Percentiles rank a stretch among this genome's conserved stretches.
Conservation (phyloP, 441 rosid species). For the Populus hybrid region DNA sequence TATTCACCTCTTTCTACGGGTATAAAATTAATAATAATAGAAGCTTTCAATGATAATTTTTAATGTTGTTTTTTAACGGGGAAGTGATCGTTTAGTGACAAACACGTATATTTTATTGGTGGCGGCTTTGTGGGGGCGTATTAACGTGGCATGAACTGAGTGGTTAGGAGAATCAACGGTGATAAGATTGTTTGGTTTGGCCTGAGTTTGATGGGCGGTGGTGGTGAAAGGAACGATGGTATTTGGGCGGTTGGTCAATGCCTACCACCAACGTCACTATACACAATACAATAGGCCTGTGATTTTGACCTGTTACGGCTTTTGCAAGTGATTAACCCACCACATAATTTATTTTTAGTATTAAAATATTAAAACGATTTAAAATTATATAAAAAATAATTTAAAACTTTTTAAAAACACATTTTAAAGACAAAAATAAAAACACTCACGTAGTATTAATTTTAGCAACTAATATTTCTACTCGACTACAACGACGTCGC, state of each 20-base stretch:
- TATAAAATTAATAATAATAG: no score
- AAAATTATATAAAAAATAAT: no score
- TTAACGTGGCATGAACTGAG: conserved; percentile 37
- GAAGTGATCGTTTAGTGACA: not conserved
- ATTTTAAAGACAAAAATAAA: no score
- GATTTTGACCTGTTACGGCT: not conserved
- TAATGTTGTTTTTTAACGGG: not conserved
- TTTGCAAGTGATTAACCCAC: no score
- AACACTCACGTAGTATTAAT: no score
- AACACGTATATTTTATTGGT: not conserved
- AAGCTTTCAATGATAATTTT: no score
- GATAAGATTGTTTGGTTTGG: conserved; percentile 26
- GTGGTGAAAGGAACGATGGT: conserved; percentile 18
- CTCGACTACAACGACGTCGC: not conserved
- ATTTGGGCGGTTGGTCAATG: conserved; percentile 22
- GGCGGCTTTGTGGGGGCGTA: not conserved
- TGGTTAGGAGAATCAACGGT: conserved; percentile 33
- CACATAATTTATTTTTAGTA: no score
- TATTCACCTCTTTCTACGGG: no score
- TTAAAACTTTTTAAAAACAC: no score
- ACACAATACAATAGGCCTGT: not conserved
- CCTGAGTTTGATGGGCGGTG: conserved; percentile 47
- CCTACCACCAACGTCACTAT: conserved; percentile 13
- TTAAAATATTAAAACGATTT: no score
- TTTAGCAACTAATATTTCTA: not conserved